Conservation (phyloP, 768 basidiomycete species). For the Rhizopogon sp. region DNA sequence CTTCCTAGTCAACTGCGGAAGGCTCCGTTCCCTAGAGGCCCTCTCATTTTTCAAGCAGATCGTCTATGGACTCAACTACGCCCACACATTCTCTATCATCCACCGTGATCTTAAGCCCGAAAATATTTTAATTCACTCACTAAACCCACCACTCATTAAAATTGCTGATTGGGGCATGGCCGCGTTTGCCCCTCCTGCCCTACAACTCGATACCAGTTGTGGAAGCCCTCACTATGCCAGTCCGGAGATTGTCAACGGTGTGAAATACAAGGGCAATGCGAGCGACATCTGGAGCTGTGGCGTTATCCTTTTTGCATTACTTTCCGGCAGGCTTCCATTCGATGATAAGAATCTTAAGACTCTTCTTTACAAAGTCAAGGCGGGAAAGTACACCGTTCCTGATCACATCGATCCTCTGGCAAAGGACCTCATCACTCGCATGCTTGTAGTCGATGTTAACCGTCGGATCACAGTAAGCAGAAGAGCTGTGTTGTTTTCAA, state of each 20-base stretch:
- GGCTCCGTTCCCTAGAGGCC: conserved; percentile 76
- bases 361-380: conserved; percentile 82
- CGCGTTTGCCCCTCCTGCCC: conserved; percentile 81
- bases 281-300: conserved; percentile 98
- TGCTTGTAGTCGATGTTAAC: conserved; percentile 84
- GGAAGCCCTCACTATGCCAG: conserved; percentile 96
- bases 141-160: conserved; percentile 81
- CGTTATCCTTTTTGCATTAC: conserved; percentile 85
- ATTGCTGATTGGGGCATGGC: conserved; percentile 99
- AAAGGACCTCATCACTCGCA: conserved; percentile 75
- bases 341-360: conserved; percentile 83
- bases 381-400: conserved; percentile 83
- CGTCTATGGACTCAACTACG: conserved; percentile 91
- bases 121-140: conserved; percentile 87
- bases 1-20: conserved; percentile 86
- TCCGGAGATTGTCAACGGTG: conserved; percentile 92
- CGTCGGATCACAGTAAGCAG: conserved; percentile 73
- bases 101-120: conserved; percentile 98
- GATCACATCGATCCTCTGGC: conserved; percentile 76
- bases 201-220: conserved; percentile 89
- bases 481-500: conserved; percentile 2
- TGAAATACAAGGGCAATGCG: conserved; percentile 82
- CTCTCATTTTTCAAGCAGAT: conserved; percentile 94
- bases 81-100: conserved; percentile 95
- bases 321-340: conserved; percentile 89